A percentile compares a stretch with the other conserved stretches of the same genome.
Evolutionary conservation across 129 eudicot genomes (phyloP).

Genomic region (Helichrysum umbraculigerum): DNA sequence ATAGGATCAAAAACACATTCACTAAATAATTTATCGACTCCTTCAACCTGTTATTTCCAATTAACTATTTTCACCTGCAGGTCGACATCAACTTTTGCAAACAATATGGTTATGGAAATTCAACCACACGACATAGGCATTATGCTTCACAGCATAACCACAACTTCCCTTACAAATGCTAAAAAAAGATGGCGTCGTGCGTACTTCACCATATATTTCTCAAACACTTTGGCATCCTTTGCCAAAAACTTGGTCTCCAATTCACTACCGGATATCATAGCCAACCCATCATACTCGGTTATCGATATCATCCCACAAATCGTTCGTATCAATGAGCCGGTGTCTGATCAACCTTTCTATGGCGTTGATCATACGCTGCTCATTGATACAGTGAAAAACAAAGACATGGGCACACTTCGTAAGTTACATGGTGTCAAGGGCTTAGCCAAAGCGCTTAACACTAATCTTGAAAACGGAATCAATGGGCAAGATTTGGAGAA

Average conservation of each 20-base stretch:
- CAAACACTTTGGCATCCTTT: slow-evolving; percentile 47
- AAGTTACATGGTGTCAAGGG: slow-evolving; percentile 45
- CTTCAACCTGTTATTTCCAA: neutral
- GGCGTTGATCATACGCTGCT: slow-evolving; percentile 40
- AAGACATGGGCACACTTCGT: slow-evolving; percentile 36
- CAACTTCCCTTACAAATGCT: slow-evolving; percentile 21
- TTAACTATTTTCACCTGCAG: neutral
- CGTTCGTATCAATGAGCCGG: neutral
- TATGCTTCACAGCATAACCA: slow-evolving; percentile 35
- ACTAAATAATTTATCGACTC: too few relatives aligned
- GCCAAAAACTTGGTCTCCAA: slow-evolving; percentile 30
- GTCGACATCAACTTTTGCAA: too few relatives aligned
- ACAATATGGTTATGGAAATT: slow-evolving; percentile 18
- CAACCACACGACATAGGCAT: slow-evolving; percentile 23
- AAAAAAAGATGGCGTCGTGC: slow-evolving; percentile 75
- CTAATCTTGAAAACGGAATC: slow-evolving; percentile 51
- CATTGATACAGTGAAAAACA: slow-evolving; percentile 42
- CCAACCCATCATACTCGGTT: slow-evolving; percentile 37
- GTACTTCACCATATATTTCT: slow-evolving; percentile 47
- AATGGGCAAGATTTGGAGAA: slow-evolving; percentile 33
- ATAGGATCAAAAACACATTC: too few relatives aligned
- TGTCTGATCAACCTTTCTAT: slow-evolving; percentile 7
- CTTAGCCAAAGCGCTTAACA: slow-evolving; percentile 41
- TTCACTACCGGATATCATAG: slow-evolving; percentile 10
- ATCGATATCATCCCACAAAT: slow-evolving; percentile 37